Base-by-base conservation (phyloP, 2,329 filamentous ascomycete genomes). In the Fusarium xyrophilum region DNA sequence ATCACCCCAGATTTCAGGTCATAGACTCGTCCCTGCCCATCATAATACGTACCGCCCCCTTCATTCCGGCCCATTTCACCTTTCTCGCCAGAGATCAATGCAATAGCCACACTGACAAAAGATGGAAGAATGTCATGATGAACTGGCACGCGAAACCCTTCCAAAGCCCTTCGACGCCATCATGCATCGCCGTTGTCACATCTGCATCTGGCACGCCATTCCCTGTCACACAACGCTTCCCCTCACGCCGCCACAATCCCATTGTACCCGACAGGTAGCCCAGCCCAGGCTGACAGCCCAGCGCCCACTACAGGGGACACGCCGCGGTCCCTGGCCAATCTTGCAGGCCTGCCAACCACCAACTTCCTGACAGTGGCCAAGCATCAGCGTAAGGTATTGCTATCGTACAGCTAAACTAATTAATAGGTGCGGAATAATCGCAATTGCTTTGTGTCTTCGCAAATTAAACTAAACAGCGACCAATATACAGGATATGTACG, bases 181-280 rank as follows among this genome's bases (percentile, higher is more conserved):
- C 42, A 67, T 67, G 66, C 63, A 69, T 69, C 40, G 19, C 50
- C 56, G 66, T 67, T 69, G 27, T 59, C 42, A 39, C 23, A 44
- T 53, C 44, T 63, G 12, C 51, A 43, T 68, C 46, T 55, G 33
- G 42, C 50, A 66, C 30, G 40, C 50, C 44, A 25, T 32, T 23
- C 13, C 27, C 46, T 27, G 65, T 69, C 39, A 13, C 56, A 66
- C 60, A 66, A 39, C 30, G 23, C 47, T 53, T 28, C 36, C 25
- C 33, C 30, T 52, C 35, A 35, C 61, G 55, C 61, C 40, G 65
- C 66, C 62, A 68, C 61, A 46, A 39, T 47, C 33, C 21, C 52
- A 55, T 30, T 39, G n/a, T 62, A 35, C 51, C 25, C 46, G 40
- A 48, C 52, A 55, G 46, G 52, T 56, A 52, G 33, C 28, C 30